These are phyloP conservation scores for Paramecium sonneborni DNA, from an alignment of 73 alveolate genomes.

Conservation along the genomic window DNA sequence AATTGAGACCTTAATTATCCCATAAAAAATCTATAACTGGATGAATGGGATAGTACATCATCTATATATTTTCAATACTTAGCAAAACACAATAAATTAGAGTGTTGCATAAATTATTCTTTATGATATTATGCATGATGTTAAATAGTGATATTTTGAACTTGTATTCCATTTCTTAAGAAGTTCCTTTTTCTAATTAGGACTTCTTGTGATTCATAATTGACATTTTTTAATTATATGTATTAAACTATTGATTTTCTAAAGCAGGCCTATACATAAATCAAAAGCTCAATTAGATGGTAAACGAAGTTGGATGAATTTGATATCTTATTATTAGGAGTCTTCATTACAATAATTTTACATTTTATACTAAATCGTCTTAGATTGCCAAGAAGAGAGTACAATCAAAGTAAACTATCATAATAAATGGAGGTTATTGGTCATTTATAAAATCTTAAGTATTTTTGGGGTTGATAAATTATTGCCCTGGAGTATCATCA, in stretches of 20 bases:
- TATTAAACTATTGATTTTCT: not conserved
- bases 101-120: constrained; percentile 15
- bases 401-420: constrained; percentile 18
- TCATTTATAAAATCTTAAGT: not conserved
- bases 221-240: not conserved
- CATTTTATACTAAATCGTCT: not conserved
- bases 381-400: not conserved
- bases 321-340: not conserved
- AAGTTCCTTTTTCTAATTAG: constrained; percentile 16
- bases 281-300: not conserved
- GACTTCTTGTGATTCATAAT: constrained; percentile 53
- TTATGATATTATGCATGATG: not conserved
- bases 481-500: not conserved
- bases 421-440: not conserved
- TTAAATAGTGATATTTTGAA: constrained; percentile 24
- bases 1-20: not conserved
- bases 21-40: constrained; percentile 46
- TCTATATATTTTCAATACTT: not conserved
- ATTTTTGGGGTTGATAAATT: not conserved
- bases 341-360: not conserved
- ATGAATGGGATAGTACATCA: constrained; percentile 26
- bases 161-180: not conserved
- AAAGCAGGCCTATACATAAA: not conserved
- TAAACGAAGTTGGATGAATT: not conserved
- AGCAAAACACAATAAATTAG: not conserved